Evolutionary conservation across 2,329 filamentous ascomycete genomes (phyloP).

Genomic region (Fusarium sarcochroum): DNA sequence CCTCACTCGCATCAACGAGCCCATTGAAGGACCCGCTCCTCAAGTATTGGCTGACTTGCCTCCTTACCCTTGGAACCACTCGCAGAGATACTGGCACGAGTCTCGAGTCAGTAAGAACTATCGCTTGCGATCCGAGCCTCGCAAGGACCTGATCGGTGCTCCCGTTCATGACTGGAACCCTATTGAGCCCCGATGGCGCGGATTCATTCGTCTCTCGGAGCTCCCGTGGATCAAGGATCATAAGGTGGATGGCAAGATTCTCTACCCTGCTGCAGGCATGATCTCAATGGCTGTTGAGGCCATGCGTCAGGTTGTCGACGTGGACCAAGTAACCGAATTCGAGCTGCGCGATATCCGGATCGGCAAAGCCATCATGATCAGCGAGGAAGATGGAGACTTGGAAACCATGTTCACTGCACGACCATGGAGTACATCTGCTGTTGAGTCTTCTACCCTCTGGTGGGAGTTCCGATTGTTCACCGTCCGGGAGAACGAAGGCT

Average conservation of each 20-base stretch:
- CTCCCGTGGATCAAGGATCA: not conserved
- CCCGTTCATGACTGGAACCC: not conserved
- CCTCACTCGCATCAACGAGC: not conserved
- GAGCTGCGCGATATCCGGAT: not conserved
- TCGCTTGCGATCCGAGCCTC: too few species aligned
- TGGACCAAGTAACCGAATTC: not conserved
- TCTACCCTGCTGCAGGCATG: conserved; percentile 2
- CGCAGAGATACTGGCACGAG: too few species aligned
- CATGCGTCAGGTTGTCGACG: not conserved
- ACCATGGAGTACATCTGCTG: not conserved
- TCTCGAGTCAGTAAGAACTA: too few species aligned
- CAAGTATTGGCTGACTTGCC: not conserved
- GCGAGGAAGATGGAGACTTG: not conserved
- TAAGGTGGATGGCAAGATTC: not conserved
- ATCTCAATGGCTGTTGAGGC: not conserved
- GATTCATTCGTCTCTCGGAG: too few species aligned
- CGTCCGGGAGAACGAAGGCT: not conserved
- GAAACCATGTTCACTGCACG: conserved; percentile 1
- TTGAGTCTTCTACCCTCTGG: not conserved
- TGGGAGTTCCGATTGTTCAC: not conserved
- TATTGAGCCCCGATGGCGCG: not conserved
- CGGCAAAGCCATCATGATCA: not conserved
- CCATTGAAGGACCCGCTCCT: conserved; percentile 1
- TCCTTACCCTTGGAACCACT: too few species aligned
- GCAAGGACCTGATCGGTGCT: too few species aligned